These are phyloP conservation scores for Kokia cookei DNA, from an alignment of 441 rosid genomes.

Conservation along the genomic window DNA sequence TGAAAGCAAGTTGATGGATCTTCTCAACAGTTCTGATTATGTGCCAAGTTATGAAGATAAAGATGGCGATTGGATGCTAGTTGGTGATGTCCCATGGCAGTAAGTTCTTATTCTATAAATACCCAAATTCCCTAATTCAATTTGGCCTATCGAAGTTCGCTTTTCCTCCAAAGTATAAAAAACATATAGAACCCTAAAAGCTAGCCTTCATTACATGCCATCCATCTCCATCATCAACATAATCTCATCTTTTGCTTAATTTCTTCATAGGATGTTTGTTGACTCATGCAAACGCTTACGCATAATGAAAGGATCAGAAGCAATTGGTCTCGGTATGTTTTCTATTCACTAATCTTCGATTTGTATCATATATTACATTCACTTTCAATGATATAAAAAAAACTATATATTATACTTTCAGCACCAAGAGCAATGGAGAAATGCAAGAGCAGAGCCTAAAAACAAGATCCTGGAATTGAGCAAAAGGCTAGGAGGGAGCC, in stretches of 20 bases:
- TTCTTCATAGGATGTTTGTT: constrained; percentile 50
- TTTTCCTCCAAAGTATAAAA: no score
- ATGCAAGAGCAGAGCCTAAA: constrained; percentile 78
- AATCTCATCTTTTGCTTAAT: neutral
- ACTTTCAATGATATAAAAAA: no score
- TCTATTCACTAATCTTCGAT: neutral
- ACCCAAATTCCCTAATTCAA: neutral
- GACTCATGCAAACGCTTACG: constrained; percentile 72
- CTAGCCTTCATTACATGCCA: neutral
- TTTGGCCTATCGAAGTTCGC: no score
- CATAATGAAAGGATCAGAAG: constrained; percentile 77
- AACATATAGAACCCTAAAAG: no score
- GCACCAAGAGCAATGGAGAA: constrained; percentile 98
- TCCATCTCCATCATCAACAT: neutral
- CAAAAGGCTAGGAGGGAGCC: neutral
- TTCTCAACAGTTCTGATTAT: constrained; percentile 82
- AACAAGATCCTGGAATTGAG: neutral
- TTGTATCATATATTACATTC: no score
- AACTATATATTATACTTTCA: constrained; percentile 20
- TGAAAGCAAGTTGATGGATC: constrained; percentile 87
- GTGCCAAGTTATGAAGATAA: constrained; percentile 92
- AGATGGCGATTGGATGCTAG: constrained; percentile 98
- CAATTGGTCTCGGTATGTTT: constrained; percentile 74
- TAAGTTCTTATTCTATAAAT: constrained; percentile 29
- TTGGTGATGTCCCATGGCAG: constrained; percentile 98